Conservation (phyloP, 75 land plant genomes). For the Larix kaempferi region DNA sequence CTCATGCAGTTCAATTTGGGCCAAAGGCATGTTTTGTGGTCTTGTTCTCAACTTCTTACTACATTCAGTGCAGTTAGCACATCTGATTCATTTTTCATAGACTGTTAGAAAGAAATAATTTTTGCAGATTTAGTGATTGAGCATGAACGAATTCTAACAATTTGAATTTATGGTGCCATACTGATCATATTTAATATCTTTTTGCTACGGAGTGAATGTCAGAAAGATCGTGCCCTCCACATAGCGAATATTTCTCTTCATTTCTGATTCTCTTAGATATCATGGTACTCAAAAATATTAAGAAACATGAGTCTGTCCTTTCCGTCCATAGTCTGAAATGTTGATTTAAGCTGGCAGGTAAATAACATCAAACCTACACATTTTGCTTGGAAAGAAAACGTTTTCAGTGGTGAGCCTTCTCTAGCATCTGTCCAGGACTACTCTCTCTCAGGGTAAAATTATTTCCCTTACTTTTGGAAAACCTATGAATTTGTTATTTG, state of each 20-base stretch:
- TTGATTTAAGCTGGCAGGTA: conserved; percentile 1
- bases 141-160: not conserved
- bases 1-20: not conserved
- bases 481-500: not conserved
- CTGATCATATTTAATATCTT: no score
- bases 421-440: not conserved
- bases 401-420: not conserved
- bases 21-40: conserved; percentile 5
- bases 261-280: not conserved
- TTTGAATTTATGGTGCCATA: no score
- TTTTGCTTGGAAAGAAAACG: not conserved
- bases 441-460: not conserved
- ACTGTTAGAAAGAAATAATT: not conserved
- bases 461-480: not conserved
- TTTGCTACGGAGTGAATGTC: no score
- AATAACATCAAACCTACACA: not conserved
- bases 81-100: not conserved
- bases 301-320: not conserved
- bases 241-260: not conserved
- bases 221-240: not conserved
- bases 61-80: not conserved
- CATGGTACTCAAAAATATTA: not conserved
- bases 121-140: not conserved
- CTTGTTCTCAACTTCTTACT: not conserved
- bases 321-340: not conserved